These are phyloP conservation scores for Chenopodium formosanum DNA, from an alignment of 148 eudicot genomes.

Conservation along the genomic window DNA sequence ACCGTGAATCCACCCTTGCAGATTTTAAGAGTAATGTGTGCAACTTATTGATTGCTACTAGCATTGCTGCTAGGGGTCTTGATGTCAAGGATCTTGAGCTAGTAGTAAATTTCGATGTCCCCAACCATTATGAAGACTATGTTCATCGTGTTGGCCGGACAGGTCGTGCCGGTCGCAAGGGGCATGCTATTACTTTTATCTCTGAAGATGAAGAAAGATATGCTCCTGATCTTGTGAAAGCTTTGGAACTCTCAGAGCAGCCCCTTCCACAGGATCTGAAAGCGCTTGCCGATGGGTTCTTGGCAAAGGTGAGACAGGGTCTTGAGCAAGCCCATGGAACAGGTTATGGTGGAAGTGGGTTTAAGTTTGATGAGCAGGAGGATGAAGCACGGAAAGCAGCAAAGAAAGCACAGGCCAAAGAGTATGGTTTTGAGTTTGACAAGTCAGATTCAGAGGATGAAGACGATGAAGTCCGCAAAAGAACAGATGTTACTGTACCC, in stretches of 20 bases:
- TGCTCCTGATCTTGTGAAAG: constrained; percentile 76
- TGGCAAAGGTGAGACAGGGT: constrained; percentile 77
- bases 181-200: constrained; percentile 71
- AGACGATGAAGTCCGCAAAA: constrained; percentile 66
- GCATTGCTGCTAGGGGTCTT: constrained; percentile 80
- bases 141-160: constrained; percentile 87
- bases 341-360: constrained; percentile 87
- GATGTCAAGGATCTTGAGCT: constrained; percentile 87
- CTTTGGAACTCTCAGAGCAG: constrained; percentile 72
- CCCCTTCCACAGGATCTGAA: constrained; percentile 68
- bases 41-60: constrained; percentile 72
- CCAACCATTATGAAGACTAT: constrained; percentile 84
- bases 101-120: constrained; percentile 69
- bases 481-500: constrained; percentile 32
- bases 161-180: constrained; percentile 80
- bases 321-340: constrained; percentile 76
- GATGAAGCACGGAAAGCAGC: constrained; percentile 83
- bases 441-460: constrained; percentile 85
- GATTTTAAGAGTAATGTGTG: constrained; percentile 83
- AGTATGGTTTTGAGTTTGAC: constrained; percentile 77
- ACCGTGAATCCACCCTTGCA: constrained; percentile 74
- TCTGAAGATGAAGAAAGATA: constrained; percentile 69
- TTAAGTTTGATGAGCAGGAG: constrained; percentile 82
- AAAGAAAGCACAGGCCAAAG: constrained; percentile 85
- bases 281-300: constrained; percentile 72